Evolutionary conservation across 225 moss, liverwort and hornwort species (phyloP).

Genomic region (Anthoceros angustus): DNA sequence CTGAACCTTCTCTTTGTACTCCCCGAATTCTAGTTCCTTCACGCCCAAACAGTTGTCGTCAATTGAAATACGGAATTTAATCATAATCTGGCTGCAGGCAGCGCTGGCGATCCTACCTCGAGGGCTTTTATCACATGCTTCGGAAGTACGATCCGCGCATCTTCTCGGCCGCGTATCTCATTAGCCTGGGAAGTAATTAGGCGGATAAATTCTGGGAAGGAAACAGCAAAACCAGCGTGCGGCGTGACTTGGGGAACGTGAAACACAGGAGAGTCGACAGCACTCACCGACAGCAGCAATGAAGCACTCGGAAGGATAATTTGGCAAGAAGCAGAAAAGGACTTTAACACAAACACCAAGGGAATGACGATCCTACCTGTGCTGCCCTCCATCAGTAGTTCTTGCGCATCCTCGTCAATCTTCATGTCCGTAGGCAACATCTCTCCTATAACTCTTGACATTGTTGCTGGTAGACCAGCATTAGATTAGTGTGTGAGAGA

Average conservation of each 20-base stretch:
- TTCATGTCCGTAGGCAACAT: constrained; percentile 97
- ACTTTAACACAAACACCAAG: constrained; percentile 6
- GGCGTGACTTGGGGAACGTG: too few relatives aligned
- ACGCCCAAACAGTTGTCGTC: neutral
- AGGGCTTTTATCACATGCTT: constrained; percentile 91
- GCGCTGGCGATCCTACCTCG: constrained; percentile 32
- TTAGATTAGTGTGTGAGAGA: neutral
- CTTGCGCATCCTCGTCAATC: constrained; percentile 95
- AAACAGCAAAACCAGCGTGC: too few relatives aligned
- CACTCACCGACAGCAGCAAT: too few relatives aligned
- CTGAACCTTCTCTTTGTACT: constrained; percentile 85
- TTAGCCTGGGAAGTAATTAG: constrained; percentile 96
- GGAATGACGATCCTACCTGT: constrained; percentile 33
- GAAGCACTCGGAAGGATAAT: too few relatives aligned
- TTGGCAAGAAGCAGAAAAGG: neutral
- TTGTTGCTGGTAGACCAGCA: constrained; percentile 50
- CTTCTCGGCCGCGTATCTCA: constrained; percentile 98
- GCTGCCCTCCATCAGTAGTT: constrained; percentile 87
- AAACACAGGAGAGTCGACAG: too few relatives aligned
- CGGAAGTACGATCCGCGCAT: constrained; percentile 94
- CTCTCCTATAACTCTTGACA: constrained; percentile 98
- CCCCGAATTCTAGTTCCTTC: constrained; percentile 85
- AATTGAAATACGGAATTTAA: neutral
- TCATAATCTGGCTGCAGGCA: neutral
- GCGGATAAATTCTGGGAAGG: constrained; percentile 70